Percentiles rank a stretch among this genome's conserved stretches.
Conservation (phyloP, 768 basidiomycete species). For the Suillus fuscotomentosus region DNA sequence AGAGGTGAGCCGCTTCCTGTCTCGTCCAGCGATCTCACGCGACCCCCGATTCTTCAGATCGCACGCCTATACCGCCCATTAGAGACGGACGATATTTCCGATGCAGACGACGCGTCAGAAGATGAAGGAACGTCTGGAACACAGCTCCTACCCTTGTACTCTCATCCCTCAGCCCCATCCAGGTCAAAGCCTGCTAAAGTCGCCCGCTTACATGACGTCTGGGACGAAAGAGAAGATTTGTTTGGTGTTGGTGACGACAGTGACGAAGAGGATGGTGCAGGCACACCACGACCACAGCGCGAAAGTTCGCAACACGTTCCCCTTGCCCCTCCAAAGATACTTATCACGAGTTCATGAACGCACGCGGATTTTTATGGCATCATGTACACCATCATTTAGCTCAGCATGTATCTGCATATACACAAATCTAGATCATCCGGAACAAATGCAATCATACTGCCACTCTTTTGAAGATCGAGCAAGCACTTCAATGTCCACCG, state of each 20-base stretch:
- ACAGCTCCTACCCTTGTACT: constrained; percentile 59
- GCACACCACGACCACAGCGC: constrained; percentile 10
- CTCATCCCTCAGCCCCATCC: constrained; percentile 16
- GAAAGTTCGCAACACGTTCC: constrained; percentile 6
- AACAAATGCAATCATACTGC: not conserved
- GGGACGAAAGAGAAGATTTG: constrained; percentile 78
- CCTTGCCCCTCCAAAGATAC: constrained; percentile 27
- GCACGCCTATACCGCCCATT: constrained; percentile 76
- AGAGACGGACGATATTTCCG: constrained; percentile 47
- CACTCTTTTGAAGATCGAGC: not conserved
- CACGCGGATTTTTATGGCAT: constrained; percentile 19
- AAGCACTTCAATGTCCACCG: not conserved
- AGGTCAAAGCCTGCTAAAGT: constrained; percentile 30
- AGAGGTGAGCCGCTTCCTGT: constrained; percentile 48
- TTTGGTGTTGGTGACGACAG: constrained; percentile 68
- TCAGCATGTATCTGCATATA: constrained; percentile 2
- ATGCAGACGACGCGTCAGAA: constrained; percentile 45
- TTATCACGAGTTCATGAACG: constrained; percentile 24
- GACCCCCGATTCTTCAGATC: constrained; percentile 45
- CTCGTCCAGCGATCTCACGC: not conserved
- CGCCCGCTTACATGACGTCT: constrained; percentile 56
- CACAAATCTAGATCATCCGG: not conserved
- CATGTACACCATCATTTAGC: constrained; percentile 27
- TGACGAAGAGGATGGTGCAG: constrained; percentile 46
- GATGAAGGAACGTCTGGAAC: constrained; percentile 45